Conservation (phyloP, 1,284 basidiomycete genomes). For the Cryptococcus sp. region DNA sequence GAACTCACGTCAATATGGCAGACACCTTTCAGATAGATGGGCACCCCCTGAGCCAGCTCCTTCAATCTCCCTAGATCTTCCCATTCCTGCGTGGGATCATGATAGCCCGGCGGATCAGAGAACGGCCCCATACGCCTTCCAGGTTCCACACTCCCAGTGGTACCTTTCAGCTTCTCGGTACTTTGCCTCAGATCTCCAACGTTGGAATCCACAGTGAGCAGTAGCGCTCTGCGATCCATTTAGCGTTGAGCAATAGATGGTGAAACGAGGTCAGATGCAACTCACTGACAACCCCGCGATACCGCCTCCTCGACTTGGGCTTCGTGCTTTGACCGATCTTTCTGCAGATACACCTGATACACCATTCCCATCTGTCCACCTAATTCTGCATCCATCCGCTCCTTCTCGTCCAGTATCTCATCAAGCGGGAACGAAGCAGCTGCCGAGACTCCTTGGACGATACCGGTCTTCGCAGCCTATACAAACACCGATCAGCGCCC, state of each 20-base stretch:
- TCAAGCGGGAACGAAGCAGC: conserved; percentile 31
- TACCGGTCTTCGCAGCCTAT: conserved; percentile 42
- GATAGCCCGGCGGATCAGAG: conserved; percentile 20
- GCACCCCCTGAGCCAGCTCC: conserved; percentile 47
- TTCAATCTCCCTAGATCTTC: conserved; percentile 54
- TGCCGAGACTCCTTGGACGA: conserved; percentile 51
- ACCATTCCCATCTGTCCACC: conserved; percentile 32
- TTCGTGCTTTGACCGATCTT: conserved; percentile 47
- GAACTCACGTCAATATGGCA: conserved; percentile 41
- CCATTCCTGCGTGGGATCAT: conserved; percentile 42
- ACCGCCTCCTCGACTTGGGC: conserved; percentile 50
- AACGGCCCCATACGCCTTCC: conserved; percentile 26
- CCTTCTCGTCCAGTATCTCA: conserved; percentile 35
- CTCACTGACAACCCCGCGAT: conserved; percentile 30
- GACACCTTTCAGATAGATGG: conserved; percentile 57
- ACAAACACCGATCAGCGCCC: neutral
- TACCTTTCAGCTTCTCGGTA: conserved; percentile 31
- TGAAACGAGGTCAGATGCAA: neutral
- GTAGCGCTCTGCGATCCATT: conserved; percentile 23
- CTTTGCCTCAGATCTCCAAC: conserved; percentile 24
- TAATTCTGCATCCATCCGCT: conserved; percentile 21
- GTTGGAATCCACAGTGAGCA: conserved; percentile 35
- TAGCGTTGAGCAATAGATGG: neutral
- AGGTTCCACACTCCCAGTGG: conserved; percentile 23
- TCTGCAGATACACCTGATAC: conserved; percentile 37